Base-by-base conservation (phyloP, 2,329 filamentous ascomycete species). In the Ascomycota sp. region DNA sequence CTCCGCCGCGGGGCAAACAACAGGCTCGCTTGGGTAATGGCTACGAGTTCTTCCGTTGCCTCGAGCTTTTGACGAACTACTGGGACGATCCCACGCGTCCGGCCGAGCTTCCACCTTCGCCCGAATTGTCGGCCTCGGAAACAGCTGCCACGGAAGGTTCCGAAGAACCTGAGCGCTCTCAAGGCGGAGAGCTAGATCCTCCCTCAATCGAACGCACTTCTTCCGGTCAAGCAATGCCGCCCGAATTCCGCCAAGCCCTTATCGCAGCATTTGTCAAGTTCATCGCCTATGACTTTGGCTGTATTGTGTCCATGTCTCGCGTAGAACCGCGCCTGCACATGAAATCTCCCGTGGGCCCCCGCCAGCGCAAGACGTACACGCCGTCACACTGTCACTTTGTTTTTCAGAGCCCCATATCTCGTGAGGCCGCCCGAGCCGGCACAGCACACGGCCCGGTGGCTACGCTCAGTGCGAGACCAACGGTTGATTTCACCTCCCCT, bases 261-360 rank as follows among this genome's bases (percentile, higher is more conserved):
- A 41, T 71, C 9, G 58, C 62, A 3, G 61, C 69, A 27, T 74
- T 75, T 36, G 49, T 75, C 36, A 75, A 75, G 47, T 59, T 76
- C 5, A 61, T 76, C 11, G 62, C 68, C 12, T 76, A 75, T 43
- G 69, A 75, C 40, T 76, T 74, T 48, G 66, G 68, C 33, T 75
- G 71, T 49, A 74, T 65, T 41, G 63, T 72, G 33, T 56, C 59
- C 2, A 56, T 62, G 24, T 55, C 70, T 11, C 62, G 69, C 29
- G 55, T 58, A 21, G 71, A 76, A 42, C 71, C 71, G 8, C 61
- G 71, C 3, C 54, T 76, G 13, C 61, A 72, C 31, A 48, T 75
- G 34, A 55, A 53, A 33, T 56, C 56, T n/a, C 47, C 52, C 2
- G 41, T 46, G 36, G 46, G 41, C 39, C 45, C 39, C 40, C 42